Percentiles rank a stretch among this genome's conserved stretches.
phyloP scores from a whole-genome alignment of 2,329 filamentous ascomycete genomes.

The Cladosporium sp. region DNA sequence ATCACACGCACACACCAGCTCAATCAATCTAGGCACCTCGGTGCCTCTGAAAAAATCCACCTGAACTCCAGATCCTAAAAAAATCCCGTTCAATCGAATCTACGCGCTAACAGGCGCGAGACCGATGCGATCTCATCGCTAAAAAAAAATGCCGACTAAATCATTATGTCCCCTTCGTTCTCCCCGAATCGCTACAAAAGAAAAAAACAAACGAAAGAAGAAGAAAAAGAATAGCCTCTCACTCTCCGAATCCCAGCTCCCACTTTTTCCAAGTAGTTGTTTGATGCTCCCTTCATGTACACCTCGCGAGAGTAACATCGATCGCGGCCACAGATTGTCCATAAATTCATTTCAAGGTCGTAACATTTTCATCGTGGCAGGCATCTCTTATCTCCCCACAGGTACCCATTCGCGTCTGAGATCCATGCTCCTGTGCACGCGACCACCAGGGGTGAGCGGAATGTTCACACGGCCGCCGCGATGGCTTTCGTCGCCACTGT shows the following conservation, averaged over 20 bases:
- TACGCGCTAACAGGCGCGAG: not conserved
- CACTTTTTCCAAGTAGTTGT: not conserved
- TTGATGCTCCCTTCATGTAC: not conserved
- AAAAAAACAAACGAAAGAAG: not conserved
- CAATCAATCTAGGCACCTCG: not conserved
- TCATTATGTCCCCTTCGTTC: not conserved
- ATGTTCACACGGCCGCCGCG: slow-evolving; percentile 50
- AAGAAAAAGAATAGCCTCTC: not conserved
- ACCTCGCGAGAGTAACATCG: not conserved
- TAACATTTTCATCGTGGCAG: not conserved
- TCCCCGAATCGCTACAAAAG: not conserved
- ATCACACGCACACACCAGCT: not conserved
- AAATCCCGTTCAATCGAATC: not conserved
- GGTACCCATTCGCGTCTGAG: slow-evolving; percentile 51
- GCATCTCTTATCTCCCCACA: slow-evolving; percentile 21
- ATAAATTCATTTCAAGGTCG: not conserved
- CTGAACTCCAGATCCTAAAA: not conserved
- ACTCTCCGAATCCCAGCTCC: not conserved
- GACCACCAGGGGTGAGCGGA: slow-evolving; percentile 63
- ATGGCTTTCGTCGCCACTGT: slow-evolving; percentile 32
- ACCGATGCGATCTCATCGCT: not conserved
- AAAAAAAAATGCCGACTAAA: not conserved
- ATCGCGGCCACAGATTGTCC: not conserved
- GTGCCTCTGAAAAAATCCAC: not conserved
- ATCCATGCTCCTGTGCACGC: slow-evolving; percentile 66